Evolutionary conservation across 345 rosid species (phyloP), one percentile per base, ranked within the genome.

Genomic region (Euphorbia peplus): DNA sequence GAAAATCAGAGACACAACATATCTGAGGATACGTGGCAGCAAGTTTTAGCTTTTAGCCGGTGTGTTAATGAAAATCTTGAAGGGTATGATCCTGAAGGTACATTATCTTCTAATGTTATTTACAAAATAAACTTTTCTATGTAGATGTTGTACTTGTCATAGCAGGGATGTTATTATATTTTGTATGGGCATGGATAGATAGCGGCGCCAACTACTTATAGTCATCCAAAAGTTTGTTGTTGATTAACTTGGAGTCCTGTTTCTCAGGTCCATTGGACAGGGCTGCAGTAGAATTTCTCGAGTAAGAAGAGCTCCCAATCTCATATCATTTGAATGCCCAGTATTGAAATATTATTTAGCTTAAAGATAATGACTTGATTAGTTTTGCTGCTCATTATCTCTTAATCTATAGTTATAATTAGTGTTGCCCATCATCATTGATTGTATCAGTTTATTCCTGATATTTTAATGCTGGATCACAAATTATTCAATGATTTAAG

Each of bases 21-120:
- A 41, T 89, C 97, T 12, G 97, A 91, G 84, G 99, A 93, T 79
- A 91, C 96, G 22, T 93, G 99, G 99, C 99, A 91, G 76, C 99
- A 91, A 88, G 91, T 91, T 73, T 81, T 95, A 64, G 93, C 97
- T 22, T 95, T 95, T 78, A 89, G 96, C 78, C 87, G 86, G 56
- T 95, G 96, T 69, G 95, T 89, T 8, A 88, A 89, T 74, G 99
- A 88, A 83, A 91, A 85, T 79, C 87, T 95, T 6, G 95, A 88
- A 85, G 99, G 96, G 59, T 95, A 95, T 72, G 99, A 95, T 75
- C 88, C 97, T 10, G 89, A 90, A 90, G 99, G 99, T 93, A 89
- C 66, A 42, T 24, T 66, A 1, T 69, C 73, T 63, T 66, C 8
- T 18, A 14, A 66, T 37, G 18, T 66, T 56, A 58, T 70, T 47